Evolutionary conservation across 2,329 filamentous ascomycete genomes (phyloP), one percentile per base, ranked within the genome.

Genomic region (Fusarium protoensiforme): DNA sequence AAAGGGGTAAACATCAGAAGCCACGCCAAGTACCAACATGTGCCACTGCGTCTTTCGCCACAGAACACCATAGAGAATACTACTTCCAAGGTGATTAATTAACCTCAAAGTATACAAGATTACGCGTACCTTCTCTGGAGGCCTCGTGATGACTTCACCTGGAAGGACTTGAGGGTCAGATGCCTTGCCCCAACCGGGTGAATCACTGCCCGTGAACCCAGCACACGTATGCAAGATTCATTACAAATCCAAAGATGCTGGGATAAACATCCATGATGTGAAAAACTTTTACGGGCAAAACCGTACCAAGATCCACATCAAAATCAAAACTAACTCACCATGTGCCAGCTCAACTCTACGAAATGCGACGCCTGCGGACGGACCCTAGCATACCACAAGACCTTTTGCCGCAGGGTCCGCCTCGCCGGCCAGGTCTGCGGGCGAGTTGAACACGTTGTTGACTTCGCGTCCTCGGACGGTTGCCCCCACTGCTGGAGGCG

Each of bases 401-500:
- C 36, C 3, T 16, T 8, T 38, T 73, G 64, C 57, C 20, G 22
- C 61, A 68, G n/a, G 39, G 51, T 61, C 46, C 36, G 60, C 38
- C 22, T 51, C 36, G 10, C 31, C 14, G n/a, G 18, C 14, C 64
- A 56, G 51, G 27, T 16, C 27, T 68, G 59, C 39, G 39, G 54
- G 11, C 16, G 39, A 10, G 31, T 71, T 24, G 61, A 61, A n/a
- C 43, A 62, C 16, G 18, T 51, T 18, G 20, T 62, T 31, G 27
- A 36, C 7, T 36, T 36, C 1, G 36, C 54, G 18, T n/a, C 54
- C n/a, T 33, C 51, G 5, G 48, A 39, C 4, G 27, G 39, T 18
- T 75, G 43, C 9, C 41, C 35, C 41, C 46, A 54, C 48, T 65
- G 38, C 39, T 73, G 61, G 51, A 62, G 41, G 18, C 29, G 31